These are phyloP conservation scores for Furcasterigmium furcatum DNA, from an alignment of 2,329 filamentous ascomycete genomes.

Conservation along the genomic window DNA sequence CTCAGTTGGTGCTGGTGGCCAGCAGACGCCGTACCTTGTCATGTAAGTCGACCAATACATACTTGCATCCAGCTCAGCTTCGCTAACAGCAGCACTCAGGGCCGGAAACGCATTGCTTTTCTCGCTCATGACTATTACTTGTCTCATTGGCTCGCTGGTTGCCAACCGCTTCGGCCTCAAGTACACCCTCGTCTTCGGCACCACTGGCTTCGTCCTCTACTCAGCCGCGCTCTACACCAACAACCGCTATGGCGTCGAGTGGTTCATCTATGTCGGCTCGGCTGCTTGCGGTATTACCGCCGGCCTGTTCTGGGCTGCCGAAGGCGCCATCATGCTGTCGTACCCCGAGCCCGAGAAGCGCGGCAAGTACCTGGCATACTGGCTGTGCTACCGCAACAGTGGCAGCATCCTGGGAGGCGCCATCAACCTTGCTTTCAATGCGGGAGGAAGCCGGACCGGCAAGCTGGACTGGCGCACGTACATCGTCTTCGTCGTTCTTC, in stretches of 20 bases:
- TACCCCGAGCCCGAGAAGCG: slow-evolving; percentile 12
- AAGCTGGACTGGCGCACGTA: slow-evolving; percentile 20
- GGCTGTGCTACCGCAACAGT: slow-evolving; percentile 15
- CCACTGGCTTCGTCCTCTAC: slow-evolving; percentile 29
- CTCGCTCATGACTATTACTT: slow-evolving; percentile 28
- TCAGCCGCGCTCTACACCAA: slow-evolving; percentile 32
- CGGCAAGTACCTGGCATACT: slow-evolving; percentile 13
- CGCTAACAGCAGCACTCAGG: slow-evolving; percentile 10
- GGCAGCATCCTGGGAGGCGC: slow-evolving; percentile 35
- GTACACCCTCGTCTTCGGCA: slow-evolving; percentile 27
- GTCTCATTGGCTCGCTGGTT: slow-evolving; percentile 25
- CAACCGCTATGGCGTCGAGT: slow-evolving; percentile 21
- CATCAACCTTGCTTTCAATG: slow-evolving; percentile 41
- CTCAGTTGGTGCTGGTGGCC: slow-evolving; percentile 22
- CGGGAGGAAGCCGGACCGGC: slow-evolving; percentile 14
- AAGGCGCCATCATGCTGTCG: slow-evolving; percentile 21
- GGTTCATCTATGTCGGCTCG: slow-evolving; percentile 17
- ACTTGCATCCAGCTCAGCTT: too few species aligned
- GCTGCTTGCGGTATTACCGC: slow-evolving; percentile 17
- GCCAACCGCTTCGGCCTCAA: slow-evolving; percentile 27
- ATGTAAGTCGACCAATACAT: too few species aligned
- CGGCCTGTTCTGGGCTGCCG: slow-evolving; percentile 20
- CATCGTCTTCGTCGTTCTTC: slow-evolving; percentile 21
- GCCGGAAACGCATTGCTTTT: slow-evolving; percentile 32
- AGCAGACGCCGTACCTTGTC: slow-evolving; percentile 22